phyloP scores from a whole-genome alignment of 2,329 filamentous ascomycete species.

The Myriosclerotinia curreyana region DNA sequence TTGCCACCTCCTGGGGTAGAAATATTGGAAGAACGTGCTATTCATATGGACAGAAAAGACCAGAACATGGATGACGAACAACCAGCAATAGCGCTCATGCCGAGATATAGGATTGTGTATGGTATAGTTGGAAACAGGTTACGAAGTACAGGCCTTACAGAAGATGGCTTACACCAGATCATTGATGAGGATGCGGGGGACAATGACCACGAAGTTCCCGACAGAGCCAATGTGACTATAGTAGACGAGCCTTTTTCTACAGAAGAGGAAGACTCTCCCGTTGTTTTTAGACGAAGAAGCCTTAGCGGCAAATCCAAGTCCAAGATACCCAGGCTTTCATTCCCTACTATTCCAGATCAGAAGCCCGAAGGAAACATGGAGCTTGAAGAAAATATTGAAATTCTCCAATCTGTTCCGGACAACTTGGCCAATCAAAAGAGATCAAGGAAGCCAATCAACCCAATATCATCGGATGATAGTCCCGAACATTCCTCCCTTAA shows the following conservation, averaged over 20 bases:
- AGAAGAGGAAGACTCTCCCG: background rate
- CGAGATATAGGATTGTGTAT: conserved; percentile 56
- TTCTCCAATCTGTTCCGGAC: conserved; percentile 19
- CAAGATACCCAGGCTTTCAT: conserved; percentile 17
- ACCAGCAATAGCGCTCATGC: conserved; percentile 24
- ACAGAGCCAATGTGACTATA: background rate
- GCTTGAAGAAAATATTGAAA: background rate
- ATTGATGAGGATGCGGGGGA: conserved; percentile 29
- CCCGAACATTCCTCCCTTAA: conserved; percentile 27
- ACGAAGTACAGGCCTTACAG: conserved; percentile 42
- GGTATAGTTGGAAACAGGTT: conserved; percentile 54
- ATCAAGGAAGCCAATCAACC: conserved; percentile 34
- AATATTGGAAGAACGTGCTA: conserved; percentile 50
- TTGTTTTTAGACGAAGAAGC: background rate
- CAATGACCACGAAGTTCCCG: background rate
- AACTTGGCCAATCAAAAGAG: conserved; percentile 37
- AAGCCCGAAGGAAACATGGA: background rate
- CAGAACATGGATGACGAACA: conserved; percentile 28
- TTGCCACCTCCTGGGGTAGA: conserved; percentile 57
- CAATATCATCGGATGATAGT: conserved; percentile 32
- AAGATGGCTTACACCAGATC: conserved; percentile 33
- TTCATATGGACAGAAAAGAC: conserved; percentile 28
- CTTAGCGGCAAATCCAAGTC: conserved; percentile 1
- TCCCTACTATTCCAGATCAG: conserved; percentile 17
- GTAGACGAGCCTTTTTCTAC: background rate